Evolutionary conservation across 2,329 filamentous ascomycete genomes (phyloP).

Genomic region (Talaromyces albobiverticillius): DNA sequence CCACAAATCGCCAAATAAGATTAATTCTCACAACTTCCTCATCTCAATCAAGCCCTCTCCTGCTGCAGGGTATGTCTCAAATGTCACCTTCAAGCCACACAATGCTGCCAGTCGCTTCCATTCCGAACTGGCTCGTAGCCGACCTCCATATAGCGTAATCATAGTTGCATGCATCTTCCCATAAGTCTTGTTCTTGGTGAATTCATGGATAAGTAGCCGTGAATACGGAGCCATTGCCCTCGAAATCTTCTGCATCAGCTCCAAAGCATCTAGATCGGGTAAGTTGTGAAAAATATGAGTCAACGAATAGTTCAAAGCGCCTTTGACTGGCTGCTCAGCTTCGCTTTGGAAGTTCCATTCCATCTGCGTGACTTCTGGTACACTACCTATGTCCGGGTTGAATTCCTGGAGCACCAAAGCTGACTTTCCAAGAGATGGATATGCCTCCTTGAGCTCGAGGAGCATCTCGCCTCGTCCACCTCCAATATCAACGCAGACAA

Average conservation of each 20-base stretch:
- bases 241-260: conserved; percentile 35
- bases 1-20: too few species aligned
- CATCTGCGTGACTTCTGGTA: conserved; percentile 28
- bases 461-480: conserved; percentile 37
- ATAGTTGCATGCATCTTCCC: conserved; percentile 36
- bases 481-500: conserved; percentile 36
- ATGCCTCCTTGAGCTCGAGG: conserved; percentile 34
- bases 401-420: conserved; percentile 37
- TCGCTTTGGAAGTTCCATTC: conserved; percentile 36
- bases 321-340: conserved; percentile 30
- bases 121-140: conserved; percentile 32
- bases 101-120: conserved; percentile 34
- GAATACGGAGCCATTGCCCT: conserved; percentile 33
- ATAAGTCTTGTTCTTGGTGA: conserved; percentile 34
- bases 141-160: conserved; percentile 34
- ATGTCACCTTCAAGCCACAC: conserved; percentile 32
- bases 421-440: conserved; percentile 24
- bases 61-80: conserved; percentile 31
- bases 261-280: conserved; percentile 33
- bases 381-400: conserved; percentile 27
- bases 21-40: conserved; percentile 19
- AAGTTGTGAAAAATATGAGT: conserved; percentile 38
- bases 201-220: conserved; percentile 35
- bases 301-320: conserved; percentile 32
- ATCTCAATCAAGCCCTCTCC: conserved; percentile 38